These are phyloP conservation scores for Sugiyamaella sp. DNA, from an alignment of 1,139 yeast species.

Conservation along the genomic window DNA sequence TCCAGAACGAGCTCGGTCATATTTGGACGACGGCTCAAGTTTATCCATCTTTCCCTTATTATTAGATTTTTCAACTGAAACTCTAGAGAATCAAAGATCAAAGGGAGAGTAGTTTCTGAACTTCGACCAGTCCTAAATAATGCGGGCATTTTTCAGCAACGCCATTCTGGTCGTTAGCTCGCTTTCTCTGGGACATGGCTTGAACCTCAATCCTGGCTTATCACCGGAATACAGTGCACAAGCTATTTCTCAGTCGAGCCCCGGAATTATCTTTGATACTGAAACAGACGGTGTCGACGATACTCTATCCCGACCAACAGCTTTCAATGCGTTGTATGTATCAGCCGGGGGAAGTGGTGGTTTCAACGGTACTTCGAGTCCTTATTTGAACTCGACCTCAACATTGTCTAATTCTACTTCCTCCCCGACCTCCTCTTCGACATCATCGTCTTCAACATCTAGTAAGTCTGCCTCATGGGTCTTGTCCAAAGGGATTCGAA, in stretches of 20 bases:
- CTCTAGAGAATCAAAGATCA: background rate
- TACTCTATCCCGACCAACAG: background rate
- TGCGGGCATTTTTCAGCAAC: conserved; percentile 8
- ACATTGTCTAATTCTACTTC: background rate
- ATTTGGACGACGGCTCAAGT: too few relatives aligned
- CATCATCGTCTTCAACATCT: background rate
- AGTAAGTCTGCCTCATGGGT: too few relatives aligned
- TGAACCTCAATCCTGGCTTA: background rate
- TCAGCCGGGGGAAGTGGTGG: background rate
- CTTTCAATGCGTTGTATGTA: background rate
- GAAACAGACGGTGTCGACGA: background rate
- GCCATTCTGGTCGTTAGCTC: conserved; percentile 12
- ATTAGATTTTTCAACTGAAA: background rate
- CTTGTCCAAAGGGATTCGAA: too few relatives aligned
- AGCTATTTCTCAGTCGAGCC: background rate
- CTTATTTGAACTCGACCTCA: background rate
- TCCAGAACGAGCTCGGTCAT: too few relatives aligned
- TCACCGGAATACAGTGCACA: background rate
- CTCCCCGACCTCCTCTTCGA: background rate
- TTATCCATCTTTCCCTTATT: background rate
- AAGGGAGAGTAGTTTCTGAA: background rate
- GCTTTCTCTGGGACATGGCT: conserved; percentile 11
- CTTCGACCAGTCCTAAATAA: conserved; percentile 2
- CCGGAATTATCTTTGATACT: background rate
- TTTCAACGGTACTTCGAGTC: background rate